Evolutionary conservation across 2,329 filamentous ascomycete species (phyloP).

Genomic region (Septoria petroselini): DNA sequence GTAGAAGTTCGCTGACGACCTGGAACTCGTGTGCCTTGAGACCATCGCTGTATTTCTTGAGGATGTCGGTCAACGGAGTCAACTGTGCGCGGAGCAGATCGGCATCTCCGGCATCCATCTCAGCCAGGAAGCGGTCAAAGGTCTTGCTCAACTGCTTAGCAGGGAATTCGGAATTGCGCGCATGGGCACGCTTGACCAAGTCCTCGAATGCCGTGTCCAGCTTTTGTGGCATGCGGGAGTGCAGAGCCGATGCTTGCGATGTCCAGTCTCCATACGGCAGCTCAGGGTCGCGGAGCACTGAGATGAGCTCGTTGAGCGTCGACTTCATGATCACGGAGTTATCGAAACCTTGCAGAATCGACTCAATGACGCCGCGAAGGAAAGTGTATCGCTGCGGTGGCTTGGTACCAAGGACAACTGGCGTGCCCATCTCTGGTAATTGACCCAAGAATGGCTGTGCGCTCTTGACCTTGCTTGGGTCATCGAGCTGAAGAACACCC

Average conservation of each 20-base stretch:
- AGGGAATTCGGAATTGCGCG: conserved; percentile 81
- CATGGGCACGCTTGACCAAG: conserved; percentile 78
- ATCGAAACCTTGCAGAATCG: conserved; percentile 91
- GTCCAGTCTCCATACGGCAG: conserved; percentile 96
- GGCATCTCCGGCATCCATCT: conserved; percentile 69
- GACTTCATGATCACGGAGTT: conserved; percentile 94
- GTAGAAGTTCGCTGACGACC: conserved; percentile 74
- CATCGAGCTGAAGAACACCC: conserved; percentile 92
- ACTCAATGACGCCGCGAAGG: conserved; percentile 71
- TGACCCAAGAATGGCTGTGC: conserved; percentile 90
- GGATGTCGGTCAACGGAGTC: conserved; percentile 70
- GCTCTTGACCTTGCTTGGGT: conserved; percentile 94
- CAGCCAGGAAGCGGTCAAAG: conserved; percentile 82
- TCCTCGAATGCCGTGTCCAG: conserved; percentile 78
- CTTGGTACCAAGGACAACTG: conserved; percentile 85
- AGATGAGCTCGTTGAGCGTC: conserved; percentile 83
- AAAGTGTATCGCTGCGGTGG: conserved; percentile 81
- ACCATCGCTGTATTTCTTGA: conserved; percentile 78
- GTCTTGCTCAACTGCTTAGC: conserved; percentile 82
- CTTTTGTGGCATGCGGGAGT: conserved; percentile 94
- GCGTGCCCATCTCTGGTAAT: conserved; percentile 79
- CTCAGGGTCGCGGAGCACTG: conserved; percentile 83
- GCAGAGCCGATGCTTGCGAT: conserved; percentile 91
- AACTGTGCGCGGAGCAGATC: conserved; percentile 70
- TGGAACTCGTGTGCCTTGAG: conserved; percentile 86